These are phyloP conservation scores for Starmera amethionina DNA, from an alignment of 805 yeast genomes.

Conservation along the genomic window DNA sequence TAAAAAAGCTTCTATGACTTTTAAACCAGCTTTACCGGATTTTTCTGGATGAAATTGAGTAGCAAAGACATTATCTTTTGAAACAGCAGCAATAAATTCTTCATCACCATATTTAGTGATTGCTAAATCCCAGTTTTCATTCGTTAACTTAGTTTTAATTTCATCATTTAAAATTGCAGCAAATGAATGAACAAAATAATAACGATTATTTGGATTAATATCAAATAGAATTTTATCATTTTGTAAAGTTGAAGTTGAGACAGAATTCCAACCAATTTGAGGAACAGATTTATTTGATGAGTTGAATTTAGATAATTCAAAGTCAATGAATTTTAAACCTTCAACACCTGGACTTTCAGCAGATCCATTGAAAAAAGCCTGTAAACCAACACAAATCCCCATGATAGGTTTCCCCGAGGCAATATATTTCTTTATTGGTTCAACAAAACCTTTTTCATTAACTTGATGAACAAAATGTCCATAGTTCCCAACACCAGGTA, in stretches of 20 bases:
- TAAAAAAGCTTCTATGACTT: constrained; percentile 65
- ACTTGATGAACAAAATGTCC: constrained; percentile 85
- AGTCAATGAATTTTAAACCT: constrained; percentile 52
- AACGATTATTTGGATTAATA: constrained; percentile 56
- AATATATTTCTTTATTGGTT: constrained; percentile 59
- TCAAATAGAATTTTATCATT: constrained; percentile 38
- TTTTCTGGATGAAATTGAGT: constrained; percentile 99
- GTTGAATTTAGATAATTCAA: constrained; percentile 53
- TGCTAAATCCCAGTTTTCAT: constrained; percentile 63
- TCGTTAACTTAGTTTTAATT: constrained; percentile 21
- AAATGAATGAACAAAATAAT: constrained; percentile 92
- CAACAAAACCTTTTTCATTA: constrained; percentile 47
- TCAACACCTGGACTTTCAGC: constrained; percentile 56
- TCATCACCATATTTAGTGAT: constrained; percentile 68
- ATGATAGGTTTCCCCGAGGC: constrained; percentile 74
- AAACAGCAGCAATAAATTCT: constrained; percentile 72
- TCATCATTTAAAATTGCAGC: constrained; percentile 55
- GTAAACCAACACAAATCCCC: constrained; percentile 98
- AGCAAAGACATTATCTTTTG: constrained; percentile 75
- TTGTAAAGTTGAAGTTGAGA: constrained; percentile 18
- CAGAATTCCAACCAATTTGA: constrained; percentile 90
- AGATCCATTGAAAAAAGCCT: constrained; percentile 67
- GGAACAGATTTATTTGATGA: constrained; percentile 73
- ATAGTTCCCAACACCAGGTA: constrained; percentile 97
- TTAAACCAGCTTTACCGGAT: constrained; percentile 84